These are phyloP conservation scores for Cladosporium cucumerinum DNA, from an alignment of 2,329 filamentous ascomycete genomes.

Conservation along the genomic window DNA sequence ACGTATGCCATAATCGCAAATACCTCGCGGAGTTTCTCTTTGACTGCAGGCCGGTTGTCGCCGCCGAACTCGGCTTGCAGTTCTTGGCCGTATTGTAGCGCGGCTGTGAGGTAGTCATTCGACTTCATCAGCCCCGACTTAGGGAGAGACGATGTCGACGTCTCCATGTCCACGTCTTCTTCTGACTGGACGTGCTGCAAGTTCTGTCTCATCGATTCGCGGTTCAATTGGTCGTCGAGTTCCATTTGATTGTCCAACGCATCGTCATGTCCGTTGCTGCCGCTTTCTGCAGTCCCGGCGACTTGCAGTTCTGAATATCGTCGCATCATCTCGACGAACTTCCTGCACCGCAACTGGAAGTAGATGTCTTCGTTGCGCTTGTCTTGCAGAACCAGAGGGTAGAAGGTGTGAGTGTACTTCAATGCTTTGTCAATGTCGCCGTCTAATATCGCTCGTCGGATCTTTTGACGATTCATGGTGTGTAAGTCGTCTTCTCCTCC, in stretches of 20 bases:
- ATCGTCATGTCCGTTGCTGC: slow-evolving; percentile 38
- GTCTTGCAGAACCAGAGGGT: slow-evolving; percentile 73
- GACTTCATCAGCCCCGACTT: slow-evolving; percentile 27
- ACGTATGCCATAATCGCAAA: slow-evolving; percentile 85
- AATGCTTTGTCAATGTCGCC: slow-evolving; percentile 89
- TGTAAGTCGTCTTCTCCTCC: slow-evolving; percentile 65
- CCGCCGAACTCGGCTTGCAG: slow-evolving; percentile 73
- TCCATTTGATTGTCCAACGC: slow-evolving; percentile 50
- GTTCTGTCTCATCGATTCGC: slow-evolving; percentile 25
- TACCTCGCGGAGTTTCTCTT: slow-evolving; percentile 73
- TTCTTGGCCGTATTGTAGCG: slow-evolving; percentile 74
- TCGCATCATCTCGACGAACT: slow-evolving; percentile 93
- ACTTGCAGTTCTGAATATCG: slow-evolving; percentile 64
- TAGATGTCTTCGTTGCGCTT: slow-evolving; percentile 70
- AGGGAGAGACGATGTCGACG: slow-evolving; percentile 30
- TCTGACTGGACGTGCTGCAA: slow-evolving; percentile 5
- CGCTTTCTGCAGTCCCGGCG: slow-evolving; percentile 21
- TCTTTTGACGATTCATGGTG: slow-evolving; percentile 77
- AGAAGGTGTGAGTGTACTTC: slow-evolving; percentile 74
- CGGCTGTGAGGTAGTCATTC: slow-evolving; percentile 61
- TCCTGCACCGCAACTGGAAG: slow-evolving; percentile 83
- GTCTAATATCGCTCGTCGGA: slow-evolving; percentile 80
- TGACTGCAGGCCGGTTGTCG: slow-evolving; percentile 67
- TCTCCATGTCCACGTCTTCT: slow-evolving; percentile 28
- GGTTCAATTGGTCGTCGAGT: slow-evolving; percentile 51